A percentile compares a stretch with the other conserved stretches of the same genome.
Conservation (phyloP, 305 asterid species). For the Fraxinus sp. region DNA sequence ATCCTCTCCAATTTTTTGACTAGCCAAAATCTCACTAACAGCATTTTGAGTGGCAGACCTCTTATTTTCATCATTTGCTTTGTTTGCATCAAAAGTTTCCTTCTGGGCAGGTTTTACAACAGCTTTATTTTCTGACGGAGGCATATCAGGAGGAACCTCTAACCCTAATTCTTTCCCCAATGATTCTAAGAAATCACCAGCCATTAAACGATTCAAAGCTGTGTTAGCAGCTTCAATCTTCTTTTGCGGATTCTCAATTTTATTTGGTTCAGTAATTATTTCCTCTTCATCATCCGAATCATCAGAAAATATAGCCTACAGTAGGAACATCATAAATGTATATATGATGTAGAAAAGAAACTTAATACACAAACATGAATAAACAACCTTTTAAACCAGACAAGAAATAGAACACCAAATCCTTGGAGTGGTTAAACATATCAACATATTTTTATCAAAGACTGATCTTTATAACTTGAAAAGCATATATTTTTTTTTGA, state of each 20-base stretch:
- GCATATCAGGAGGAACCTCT: constrained; percentile 74
- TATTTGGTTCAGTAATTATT: constrained; percentile 30
- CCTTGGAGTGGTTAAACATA: not conserved
- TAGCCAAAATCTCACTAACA: constrained; percentile 23
- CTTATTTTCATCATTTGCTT: constrained; percentile 32
- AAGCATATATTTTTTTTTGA: not conserved
- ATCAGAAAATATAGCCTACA: constrained; percentile 93
- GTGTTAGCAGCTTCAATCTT: constrained; percentile 75
- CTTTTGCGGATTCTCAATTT: constrained; percentile 55
- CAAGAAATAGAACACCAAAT: not conserved
- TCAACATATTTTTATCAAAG: not conserved
- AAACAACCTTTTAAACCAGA: not conserved
- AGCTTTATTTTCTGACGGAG: constrained; percentile 41
- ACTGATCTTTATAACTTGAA: not conserved
- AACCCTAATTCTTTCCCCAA: constrained; percentile 91
- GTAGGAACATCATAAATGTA: not conserved
- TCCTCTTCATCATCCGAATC: constrained; percentile 81
- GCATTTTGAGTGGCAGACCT: constrained; percentile 21
- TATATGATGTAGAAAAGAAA: not conserved
- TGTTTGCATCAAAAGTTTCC: constrained; percentile 27
- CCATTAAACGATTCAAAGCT: constrained; percentile 78
- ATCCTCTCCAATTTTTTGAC: constrained; percentile 23
- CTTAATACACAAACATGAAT: not conserved
- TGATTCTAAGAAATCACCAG: constrained; percentile 95
- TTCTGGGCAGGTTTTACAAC: constrained; percentile 28